These are phyloP conservation scores for Chalciporus chontae DNA, from an alignment of 768 basidiomycete genomes.

Conservation along the genomic window DNA sequence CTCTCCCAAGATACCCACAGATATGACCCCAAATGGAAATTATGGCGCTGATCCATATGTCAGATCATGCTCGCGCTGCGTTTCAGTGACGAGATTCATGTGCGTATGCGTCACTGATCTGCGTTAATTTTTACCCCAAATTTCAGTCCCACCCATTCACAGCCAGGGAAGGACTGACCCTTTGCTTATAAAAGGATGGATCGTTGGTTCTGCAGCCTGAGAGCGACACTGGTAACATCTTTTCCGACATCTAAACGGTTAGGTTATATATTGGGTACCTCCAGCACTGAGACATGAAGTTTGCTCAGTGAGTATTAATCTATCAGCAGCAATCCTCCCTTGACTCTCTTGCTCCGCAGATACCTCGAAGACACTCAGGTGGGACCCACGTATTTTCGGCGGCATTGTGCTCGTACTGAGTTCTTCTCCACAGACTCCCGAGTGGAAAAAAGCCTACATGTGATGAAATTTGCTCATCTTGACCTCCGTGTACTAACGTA, in stretches of 20 bases:
- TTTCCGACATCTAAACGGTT: background rate
- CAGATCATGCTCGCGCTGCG: background rate
- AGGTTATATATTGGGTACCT: background rate
- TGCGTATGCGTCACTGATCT: background rate
- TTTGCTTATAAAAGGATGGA: constrained; percentile 1
- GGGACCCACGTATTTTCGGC: constrained; percentile 1
- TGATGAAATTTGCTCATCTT: constrained; percentile 8
- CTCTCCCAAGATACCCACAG: no score
- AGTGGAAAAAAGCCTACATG: constrained; percentile 44
- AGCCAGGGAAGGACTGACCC: background rate
- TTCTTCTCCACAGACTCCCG: constrained; percentile 49
- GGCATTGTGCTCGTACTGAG: background rate
- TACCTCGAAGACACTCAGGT: constrained; percentile 73
- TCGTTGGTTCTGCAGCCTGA: background rate
- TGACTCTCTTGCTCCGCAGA: constrained; percentile 31
- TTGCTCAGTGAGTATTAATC: constrained; percentile 44
- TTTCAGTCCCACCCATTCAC: background rate
- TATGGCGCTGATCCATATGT: no score
- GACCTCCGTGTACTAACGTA: background rate
- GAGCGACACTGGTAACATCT: no score
- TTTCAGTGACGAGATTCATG: background rate
- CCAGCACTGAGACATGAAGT: constrained; percentile 44
- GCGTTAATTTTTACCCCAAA: background rate
- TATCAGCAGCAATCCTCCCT: background rate
- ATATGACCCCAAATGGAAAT: no score